phyloP scores from a whole-genome alignment of 306 rosid genomes.

The Prunus mongolica region DNA sequence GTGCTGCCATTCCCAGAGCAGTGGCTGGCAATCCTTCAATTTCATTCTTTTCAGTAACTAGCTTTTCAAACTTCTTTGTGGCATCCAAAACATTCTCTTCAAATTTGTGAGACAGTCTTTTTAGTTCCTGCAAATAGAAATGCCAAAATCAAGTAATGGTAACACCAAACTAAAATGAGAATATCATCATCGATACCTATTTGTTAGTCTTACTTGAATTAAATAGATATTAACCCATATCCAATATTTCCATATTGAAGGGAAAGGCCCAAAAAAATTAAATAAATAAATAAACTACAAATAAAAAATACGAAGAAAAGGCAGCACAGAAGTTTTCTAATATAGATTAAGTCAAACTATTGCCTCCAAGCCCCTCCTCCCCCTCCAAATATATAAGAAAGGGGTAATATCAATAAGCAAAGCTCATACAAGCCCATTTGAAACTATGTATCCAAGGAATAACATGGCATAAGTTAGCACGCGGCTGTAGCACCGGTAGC shows the following conservation, averaged over 20 bases:
- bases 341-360: neutral
- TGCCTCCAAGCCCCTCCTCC: neutral
- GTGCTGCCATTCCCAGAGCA: conserved; percentile 95
- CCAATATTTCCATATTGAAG: neutral
- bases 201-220: neutral
- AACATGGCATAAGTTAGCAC: neutral
- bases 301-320: neutral
- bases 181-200: neutral
- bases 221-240: neutral
- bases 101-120: conserved; percentile 75
- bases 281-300: neutral
- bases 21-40: conserved; percentile 92
- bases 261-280: neutral
- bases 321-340: neutral
- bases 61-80: conserved; percentile 90
- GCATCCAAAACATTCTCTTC: conserved; percentile 89
- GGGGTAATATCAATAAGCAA: neutral
- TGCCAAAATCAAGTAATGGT: neutral
- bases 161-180: neutral
- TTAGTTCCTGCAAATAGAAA: conserved; percentile 61
- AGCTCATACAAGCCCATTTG: too few species aligned
- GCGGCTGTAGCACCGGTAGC: neutral
- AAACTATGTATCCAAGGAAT: neutral
- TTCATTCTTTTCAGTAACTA: conserved; percentile 71
- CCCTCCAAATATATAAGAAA: too few species aligned